phyloP scores from a whole-genome alignment of 1,139 yeast genomes.

The Suhomyces bolitotheri region DNA sequence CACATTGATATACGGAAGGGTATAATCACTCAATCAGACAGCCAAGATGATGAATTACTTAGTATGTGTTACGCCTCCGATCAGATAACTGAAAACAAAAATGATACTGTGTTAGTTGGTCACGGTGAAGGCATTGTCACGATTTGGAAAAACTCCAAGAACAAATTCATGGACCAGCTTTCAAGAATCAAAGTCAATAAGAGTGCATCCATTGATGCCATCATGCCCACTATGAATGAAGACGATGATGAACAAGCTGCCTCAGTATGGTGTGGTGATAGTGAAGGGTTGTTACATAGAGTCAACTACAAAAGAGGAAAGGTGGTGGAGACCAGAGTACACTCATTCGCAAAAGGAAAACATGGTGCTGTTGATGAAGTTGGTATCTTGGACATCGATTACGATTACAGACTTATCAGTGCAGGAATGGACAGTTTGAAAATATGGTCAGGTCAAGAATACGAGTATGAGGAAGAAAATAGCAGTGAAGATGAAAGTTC shows the following conservation, averaged over 20 bases:
- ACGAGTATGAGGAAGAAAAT: constrained; percentile 8
- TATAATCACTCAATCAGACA: constrained; percentile 65
- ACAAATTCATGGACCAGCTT: constrained; percentile 72
- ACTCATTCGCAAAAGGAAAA: constrained; percentile 51
- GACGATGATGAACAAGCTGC: constrained; percentile 52
- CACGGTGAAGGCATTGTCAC: constrained; percentile 94
- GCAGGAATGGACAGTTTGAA: constrained; percentile 81
- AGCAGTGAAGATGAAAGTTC: constrained; percentile 12
- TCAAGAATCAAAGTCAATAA: constrained; percentile 71
- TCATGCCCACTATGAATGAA: constrained; percentile 73
- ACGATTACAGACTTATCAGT: constrained; percentile 71
- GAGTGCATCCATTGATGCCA: constrained; percentile 75
- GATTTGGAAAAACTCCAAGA: constrained; percentile 77
- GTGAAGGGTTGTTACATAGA: constrained; percentile 75
- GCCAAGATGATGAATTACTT: constrained; percentile 89
- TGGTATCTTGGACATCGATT: constrained; percentile 72
- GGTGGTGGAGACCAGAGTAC: constrained; percentile 66
- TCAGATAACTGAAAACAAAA: constrained; percentile 46
- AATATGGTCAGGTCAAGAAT: constrained; percentile 56
- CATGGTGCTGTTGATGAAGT: constrained; percentile 59
- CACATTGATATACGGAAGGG: constrained; percentile 80
- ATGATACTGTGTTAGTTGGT: constrained; percentile 66
- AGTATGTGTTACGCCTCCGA: constrained; percentile 68
- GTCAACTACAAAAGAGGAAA: constrained; percentile 66
- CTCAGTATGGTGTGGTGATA: constrained; percentile 80